These are phyloP conservation scores for Amauroascus niger DNA, from an alignment of 2,329 filamentous ascomycete genomes.

Conservation along the genomic window DNA sequence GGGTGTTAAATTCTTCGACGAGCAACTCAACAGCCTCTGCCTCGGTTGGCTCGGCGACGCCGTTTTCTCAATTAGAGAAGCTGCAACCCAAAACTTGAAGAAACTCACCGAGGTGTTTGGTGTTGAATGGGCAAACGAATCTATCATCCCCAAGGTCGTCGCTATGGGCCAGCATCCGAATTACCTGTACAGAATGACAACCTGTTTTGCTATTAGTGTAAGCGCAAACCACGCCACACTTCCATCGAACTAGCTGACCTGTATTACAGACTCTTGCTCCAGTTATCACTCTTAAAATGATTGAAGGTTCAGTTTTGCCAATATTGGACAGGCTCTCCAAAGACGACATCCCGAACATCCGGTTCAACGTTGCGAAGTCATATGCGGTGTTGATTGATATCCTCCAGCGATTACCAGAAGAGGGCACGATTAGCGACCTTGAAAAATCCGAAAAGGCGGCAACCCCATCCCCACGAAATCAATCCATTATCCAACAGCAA, in stretches of 20 bases:
- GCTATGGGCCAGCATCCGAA: conserved; percentile 97
- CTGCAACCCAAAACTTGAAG: conserved; percentile 93
- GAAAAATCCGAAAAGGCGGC: conserved; percentile 59
- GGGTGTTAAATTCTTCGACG: conserved; percentile 95
- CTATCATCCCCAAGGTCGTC: conserved; percentile 97
- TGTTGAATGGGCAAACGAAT: conserved; percentile 91
- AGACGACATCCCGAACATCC: conserved; percentile 96
- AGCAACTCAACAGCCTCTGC: conserved; percentile 88
- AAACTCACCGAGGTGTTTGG: conserved; percentile 98
- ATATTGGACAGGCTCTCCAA: conserved; percentile 90
- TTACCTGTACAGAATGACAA: conserved; percentile 99
- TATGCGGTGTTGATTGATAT: conserved; percentile 83
- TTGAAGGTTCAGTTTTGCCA: conserved; percentile 83
- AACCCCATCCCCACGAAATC: conserved; percentile 57
- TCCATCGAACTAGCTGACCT: not conserved
- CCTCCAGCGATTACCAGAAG: conserved; percentile 79
- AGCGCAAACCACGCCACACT: conserved; percentile 34
- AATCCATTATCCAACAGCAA: conserved; percentile 73
- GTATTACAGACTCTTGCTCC: conserved; percentile 69
- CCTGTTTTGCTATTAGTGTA: conserved; percentile 98
- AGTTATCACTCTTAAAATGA: conserved; percentile 86
- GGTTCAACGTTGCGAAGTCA: conserved; percentile 98
- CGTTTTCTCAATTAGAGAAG: conserved; percentile 96
- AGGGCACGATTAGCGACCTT: conserved; percentile 74
- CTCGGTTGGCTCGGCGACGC: conserved; percentile 99